Conservation (phyloP, 805 yeast genomes). For the Candida parachauliodes region DNA sequence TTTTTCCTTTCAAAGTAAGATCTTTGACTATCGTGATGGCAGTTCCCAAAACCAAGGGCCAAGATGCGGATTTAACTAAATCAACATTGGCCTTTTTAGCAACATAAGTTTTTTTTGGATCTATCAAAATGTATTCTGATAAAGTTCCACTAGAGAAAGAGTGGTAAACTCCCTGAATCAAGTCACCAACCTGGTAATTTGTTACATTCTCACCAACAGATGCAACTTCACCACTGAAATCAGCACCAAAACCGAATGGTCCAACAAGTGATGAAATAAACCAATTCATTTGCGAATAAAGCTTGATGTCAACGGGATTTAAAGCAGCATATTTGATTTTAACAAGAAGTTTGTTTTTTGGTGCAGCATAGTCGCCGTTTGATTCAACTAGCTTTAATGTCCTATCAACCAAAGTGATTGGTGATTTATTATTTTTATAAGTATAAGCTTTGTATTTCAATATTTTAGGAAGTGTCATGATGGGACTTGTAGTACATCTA, state of each 20-base stretch:
- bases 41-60: constrained; percentile 63
- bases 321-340: constrained; percentile 30
- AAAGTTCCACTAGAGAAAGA: constrained; percentile 36
- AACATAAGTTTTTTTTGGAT: constrained; percentile 19
- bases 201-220: constrained; percentile 22
- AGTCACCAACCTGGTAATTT: constrained; percentile 24
- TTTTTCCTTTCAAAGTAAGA: constrained; percentile 38
- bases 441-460: constrained; percentile 14
- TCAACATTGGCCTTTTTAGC: constrained; percentile 44
- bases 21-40: constrained; percentile 43
- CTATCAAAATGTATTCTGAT: constrained; percentile 44
- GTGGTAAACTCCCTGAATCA: constrained; percentile 24
- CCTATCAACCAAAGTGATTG: constrained; percentile 12
- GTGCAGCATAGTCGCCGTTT: constrained; percentile 11
- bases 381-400: background rate
- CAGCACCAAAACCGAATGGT: constrained; percentile 26
- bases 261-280: constrained; percentile 1
- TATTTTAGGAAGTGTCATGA: background rate
- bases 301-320: constrained; percentile 30
- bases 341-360: constrained; percentile 20
- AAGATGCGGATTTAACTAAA: constrained; percentile 58
- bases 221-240: constrained; percentile 31
- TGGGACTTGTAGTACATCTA: background rate
- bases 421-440: constrained; percentile 14
- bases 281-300: constrained; percentile 13